Evolutionary conservation across 179 eudicot genomes (phyloP).

Genomic region (Beta lomatogona): DNA sequence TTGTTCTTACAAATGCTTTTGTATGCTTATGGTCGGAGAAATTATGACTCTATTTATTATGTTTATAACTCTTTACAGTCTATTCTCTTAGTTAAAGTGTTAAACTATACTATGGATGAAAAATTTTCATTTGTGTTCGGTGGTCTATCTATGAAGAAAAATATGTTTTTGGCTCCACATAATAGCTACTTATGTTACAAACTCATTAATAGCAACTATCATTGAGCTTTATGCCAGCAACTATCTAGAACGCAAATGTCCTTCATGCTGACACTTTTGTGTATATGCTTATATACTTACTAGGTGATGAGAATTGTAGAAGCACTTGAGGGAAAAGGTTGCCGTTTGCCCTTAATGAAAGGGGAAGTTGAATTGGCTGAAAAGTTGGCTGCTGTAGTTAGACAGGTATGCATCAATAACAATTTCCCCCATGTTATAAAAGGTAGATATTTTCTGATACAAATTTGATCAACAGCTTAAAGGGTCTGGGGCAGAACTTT

Average conservation of each 20-base stretch:
- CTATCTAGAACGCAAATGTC: background rate
- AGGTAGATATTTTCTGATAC: constrained; percentile 24
- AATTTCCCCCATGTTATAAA: background rate
- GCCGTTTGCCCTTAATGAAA: constrained; percentile 82
- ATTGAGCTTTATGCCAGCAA: background rate
- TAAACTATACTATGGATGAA: background rate
- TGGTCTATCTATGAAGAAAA: background rate
- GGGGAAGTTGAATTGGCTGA: constrained; percentile 97
- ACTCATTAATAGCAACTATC: background rate
- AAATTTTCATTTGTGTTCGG: background rate
- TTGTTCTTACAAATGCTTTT: background rate
- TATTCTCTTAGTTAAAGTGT: background rate
- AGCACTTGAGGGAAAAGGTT: constrained; percentile 93
- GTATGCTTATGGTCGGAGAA: background rate
- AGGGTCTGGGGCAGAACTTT: constrained; percentile 96
- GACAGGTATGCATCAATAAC: constrained; percentile 61
- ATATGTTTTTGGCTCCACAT: background rate
- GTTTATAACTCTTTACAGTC: background rate
- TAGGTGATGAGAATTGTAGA: constrained; percentile 94
- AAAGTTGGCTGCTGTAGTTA: constrained; percentile 70
- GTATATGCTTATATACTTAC: constrained; percentile 23
- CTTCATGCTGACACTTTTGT: constrained; percentile 1
- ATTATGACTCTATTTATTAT: background rate
- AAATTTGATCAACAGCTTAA: constrained; percentile 59
- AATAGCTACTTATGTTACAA: background rate